These are phyloP conservation scores for Stagonosporopsis rhizophila DNA, from an alignment of 2,329 filamentous ascomycete genomes.

Conservation along the genomic window DNA sequence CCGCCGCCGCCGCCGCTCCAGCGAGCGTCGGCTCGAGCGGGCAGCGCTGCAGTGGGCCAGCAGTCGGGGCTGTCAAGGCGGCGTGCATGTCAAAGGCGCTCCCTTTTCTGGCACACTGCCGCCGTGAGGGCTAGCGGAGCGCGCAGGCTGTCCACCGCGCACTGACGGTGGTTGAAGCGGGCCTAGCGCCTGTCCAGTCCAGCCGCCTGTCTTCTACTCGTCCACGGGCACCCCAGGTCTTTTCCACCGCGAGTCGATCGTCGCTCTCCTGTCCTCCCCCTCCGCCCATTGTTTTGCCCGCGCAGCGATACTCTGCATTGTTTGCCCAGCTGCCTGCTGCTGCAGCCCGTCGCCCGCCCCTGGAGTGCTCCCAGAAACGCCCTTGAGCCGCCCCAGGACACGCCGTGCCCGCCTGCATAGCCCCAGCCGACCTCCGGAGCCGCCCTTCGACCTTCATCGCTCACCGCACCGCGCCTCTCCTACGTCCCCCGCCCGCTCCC, in stretches of 20 bases:
- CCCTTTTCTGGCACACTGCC: conserved; percentile 5
- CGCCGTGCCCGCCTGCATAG: conserved; percentile 33
- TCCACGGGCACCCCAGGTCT: conserved; percentile 21
- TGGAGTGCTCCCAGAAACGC: conserved; percentile 9
- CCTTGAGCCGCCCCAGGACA: conserved; percentile 16
- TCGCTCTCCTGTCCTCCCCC: conserved; percentile 31
- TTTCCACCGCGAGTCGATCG: conserved; percentile 35
- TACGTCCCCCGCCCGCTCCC: conserved; percentile 16
- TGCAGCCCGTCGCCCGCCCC: conserved; percentile 28
- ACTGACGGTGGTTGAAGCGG: conserved; percentile 23
- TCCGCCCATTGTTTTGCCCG: conserved; percentile 33
- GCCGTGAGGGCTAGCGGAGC: conserved; percentile 5
- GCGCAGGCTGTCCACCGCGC: conserved; percentile 8
- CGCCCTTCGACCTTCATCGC: conserved; percentile 24
- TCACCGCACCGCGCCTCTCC: conserved; percentile 20
- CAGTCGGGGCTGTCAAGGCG: neutral
- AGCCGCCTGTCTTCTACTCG: conserved; percentile 26
- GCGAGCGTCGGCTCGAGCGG: neutral
- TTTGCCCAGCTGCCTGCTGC: conserved; percentile 28
- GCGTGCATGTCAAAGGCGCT: conserved; percentile 8
- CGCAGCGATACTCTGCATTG: conserved; percentile 22
- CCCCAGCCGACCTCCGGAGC: conserved; percentile 37
- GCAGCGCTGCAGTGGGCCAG: neutral
- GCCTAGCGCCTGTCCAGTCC: conserved; percentile 24
- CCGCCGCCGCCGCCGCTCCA: neutral